phyloP scores from a whole-genome alignment of 768 basidiomycete species.

The Multifurca ochricompacta region DNA sequence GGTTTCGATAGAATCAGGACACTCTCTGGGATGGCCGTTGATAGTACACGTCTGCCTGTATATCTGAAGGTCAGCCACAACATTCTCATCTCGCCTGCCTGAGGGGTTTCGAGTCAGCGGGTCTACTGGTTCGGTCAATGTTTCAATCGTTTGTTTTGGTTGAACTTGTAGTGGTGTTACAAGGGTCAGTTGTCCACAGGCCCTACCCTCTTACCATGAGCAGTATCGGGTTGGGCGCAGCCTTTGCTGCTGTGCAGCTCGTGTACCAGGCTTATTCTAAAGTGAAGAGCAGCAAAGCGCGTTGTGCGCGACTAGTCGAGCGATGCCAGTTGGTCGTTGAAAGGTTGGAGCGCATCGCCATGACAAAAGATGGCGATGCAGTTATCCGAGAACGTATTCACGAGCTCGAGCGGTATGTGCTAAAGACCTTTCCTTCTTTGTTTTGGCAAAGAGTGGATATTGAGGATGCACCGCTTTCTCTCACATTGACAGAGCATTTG shows the following conservation, averaged over 20 bases:
- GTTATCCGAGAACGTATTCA: slow-evolving; percentile 7
- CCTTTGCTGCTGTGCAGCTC: slow-evolving; percentile 20
- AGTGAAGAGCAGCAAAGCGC: slow-evolving; percentile 17
- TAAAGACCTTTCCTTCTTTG: background rate
- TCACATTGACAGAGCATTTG: slow-evolving; percentile 14
- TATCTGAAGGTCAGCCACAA: background rate
- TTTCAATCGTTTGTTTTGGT: background rate
- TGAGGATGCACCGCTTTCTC: background rate
- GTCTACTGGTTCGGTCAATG: background rate
- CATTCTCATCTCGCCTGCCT: background rate
- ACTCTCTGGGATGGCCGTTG: background rate
- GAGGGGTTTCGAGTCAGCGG: background rate
- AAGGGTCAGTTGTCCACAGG: background rate
- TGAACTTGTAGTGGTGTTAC: background rate
- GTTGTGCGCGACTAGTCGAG: slow-evolving; percentile 20
- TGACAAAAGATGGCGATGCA: background rate
- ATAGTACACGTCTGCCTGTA: background rate
- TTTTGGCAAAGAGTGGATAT: background rate
- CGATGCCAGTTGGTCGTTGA: slow-evolving; percentile 18
- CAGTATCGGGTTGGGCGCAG: slow-evolving; percentile 11
- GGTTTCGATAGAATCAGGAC: background rate
- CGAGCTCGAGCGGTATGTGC: slow-evolving; percentile 15
- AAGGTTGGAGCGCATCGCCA: slow-evolving; percentile 12
- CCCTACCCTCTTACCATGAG: slow-evolving; percentile 3
- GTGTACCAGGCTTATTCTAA: slow-evolving; percentile 19